These are phyloP conservation scores for Phialophora macrospora DNA, from an alignment of 2,329 filamentous ascomycete species.

Conservation along the genomic window DNA sequence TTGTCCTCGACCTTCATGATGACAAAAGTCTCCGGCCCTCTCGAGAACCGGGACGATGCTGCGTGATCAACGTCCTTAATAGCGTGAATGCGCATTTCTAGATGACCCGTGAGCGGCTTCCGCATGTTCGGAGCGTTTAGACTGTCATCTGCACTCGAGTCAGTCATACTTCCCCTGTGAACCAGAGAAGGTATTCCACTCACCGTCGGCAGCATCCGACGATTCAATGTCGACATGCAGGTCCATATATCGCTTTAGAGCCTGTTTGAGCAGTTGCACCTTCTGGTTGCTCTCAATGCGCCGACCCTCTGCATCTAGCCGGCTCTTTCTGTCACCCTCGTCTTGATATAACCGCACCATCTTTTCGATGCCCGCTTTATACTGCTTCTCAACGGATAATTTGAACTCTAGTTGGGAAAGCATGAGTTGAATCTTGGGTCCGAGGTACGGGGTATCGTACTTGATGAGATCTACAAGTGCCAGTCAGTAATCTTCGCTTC, in stretches of 20 bases:
- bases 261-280: slow-evolving; percentile 92
- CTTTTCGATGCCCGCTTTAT: slow-evolving; percentile 98
- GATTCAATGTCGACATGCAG: slow-evolving; percentile 91
- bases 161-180: background rate
- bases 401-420: slow-evolving; percentile 98
- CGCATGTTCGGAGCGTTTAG: slow-evolving; percentile 93
- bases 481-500: background rate
- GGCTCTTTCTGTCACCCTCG: slow-evolving; percentile 95
- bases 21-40: slow-evolving; percentile 92
- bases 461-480: slow-evolving; percentile 83
- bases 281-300: slow-evolving; percentile 97
- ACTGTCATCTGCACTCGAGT: slow-evolving; percentile 74
- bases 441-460: slow-evolving; percentile 94
- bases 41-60: slow-evolving; percentile 77
- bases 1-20: slow-evolving; percentile 96
- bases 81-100: slow-evolving; percentile 82
- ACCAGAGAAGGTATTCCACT: slow-evolving; percentile 41
- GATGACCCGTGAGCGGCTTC: slow-evolving; percentile 90
- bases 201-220: slow-evolving; percentile 79
- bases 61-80: slow-evolving; percentile 96
- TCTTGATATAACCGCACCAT: slow-evolving; percentile 98
- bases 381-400: slow-evolving; percentile 97
- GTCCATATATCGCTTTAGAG: slow-evolving; percentile 95
- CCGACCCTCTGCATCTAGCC: slow-evolving; percentile 85
- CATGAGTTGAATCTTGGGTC: slow-evolving; percentile 98